These are phyloP conservation scores for Coelastrella sp. DNA, from an alignment of 139 green algal species.

Conservation along the genomic window DNA sequence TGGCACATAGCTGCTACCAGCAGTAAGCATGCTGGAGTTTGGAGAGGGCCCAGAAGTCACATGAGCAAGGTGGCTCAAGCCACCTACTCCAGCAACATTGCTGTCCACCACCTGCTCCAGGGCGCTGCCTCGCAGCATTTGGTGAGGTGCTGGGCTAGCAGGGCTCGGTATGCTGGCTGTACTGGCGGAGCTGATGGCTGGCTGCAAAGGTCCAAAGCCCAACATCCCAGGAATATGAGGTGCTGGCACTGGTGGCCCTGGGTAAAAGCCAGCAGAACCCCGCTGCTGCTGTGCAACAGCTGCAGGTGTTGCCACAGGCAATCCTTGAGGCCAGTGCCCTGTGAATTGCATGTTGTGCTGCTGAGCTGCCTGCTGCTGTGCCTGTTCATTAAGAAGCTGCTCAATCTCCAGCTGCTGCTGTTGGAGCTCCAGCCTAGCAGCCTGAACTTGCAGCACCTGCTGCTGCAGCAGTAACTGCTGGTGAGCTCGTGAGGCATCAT, in stretches of 20 bases:
- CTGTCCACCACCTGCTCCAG: slow-evolving; percentile 27
- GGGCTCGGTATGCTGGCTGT: slow-evolving; percentile 28
- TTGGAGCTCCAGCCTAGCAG: background rate
- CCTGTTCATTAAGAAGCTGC: slow-evolving; percentile 15
- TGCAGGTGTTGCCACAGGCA: background rate
- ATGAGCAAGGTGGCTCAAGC: background rate
- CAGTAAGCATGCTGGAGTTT: slow-evolving; percentile 12
- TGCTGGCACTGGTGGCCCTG: background rate
- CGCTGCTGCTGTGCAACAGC: background rate
- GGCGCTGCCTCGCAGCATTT: background rate
- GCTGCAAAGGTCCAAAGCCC: slow-evolving; percentile 13
- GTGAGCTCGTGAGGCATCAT: background rate
- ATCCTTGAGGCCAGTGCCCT: slow-evolving; percentile 1
- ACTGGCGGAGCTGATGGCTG: slow-evolving; percentile 33
- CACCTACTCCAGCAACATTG: background rate
- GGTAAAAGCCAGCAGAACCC: background rate
- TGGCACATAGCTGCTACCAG: background rate
- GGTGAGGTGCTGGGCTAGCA: background rate
- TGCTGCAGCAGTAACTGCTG: slow-evolving; percentile 34
- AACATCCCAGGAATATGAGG: background rate
- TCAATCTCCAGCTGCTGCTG: slow-evolving; percentile 41
- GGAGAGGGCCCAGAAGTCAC: background rate
- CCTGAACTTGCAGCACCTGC: slow-evolving; percentile 25
- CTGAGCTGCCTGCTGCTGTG: slow-evolving; percentile 28
- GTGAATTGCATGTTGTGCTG: slow-evolving; percentile 21